Percentiles rank a stretch among this genome's conserved stretches.
phyloP scores from a whole-genome alignment of 257 asterid genomes.

The Solanum chmielewskii region DNA sequence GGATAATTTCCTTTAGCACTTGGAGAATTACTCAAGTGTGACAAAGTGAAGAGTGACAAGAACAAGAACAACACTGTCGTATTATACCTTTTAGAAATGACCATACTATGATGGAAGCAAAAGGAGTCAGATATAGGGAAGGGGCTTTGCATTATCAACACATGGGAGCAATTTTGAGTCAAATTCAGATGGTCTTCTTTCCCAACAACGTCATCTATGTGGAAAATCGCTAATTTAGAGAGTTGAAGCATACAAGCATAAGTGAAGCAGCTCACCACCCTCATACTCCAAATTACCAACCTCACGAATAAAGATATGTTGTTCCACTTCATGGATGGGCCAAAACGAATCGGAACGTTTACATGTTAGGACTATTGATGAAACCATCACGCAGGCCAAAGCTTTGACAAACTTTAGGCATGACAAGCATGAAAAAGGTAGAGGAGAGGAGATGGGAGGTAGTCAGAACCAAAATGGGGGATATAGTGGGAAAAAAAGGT shows the following conservation, averaged over 20 bases:
- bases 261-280: not conserved
- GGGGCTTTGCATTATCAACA: not conserved
- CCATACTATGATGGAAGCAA: not conserved
- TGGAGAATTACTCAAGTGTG: not conserved
- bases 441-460: not conserved
- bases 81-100: not conserved
- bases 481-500: not conserved
- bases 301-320: not conserved
- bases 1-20: not conserved
- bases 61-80: not conserved
- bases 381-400: not conserved
- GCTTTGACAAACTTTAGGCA: not conserved
- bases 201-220: not conserved
- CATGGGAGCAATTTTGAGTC: not conserved
- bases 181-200: not conserved
- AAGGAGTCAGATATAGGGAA: not conserved
- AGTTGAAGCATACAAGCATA: not conserved
- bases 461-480: not conserved
- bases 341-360: not conserved
- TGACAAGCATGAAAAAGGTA: not conserved
- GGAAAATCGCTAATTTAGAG: not conserved
- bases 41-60: not conserved
- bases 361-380: not conserved
- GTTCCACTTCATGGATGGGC: not conserved
- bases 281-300: not conserved